Base-by-base conservation (phyloP, 192 early-diverging fungal species). In the Dissophora globulifera region DNA sequence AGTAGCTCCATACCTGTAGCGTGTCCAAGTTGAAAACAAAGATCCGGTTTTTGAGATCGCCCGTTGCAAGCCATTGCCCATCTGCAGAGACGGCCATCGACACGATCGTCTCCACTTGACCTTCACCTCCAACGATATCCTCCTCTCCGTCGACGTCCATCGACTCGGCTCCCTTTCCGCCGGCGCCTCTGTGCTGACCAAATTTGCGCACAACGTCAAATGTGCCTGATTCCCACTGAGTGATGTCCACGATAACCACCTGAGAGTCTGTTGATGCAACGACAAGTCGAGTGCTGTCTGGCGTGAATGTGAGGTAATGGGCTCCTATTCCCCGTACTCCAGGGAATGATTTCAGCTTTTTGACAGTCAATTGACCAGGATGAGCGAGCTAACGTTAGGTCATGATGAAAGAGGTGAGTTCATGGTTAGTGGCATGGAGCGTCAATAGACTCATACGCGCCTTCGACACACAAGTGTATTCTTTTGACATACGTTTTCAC, bases 31-130 rank as follows among this genome's bases (percentile, higher is more conserved):
- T 90, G 32, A 88, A 93, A 9, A 96, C 85, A 58, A 89, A 82
- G 33, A 96, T 89, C 27, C 87, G 75, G 59, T 90, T 92, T 7
- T 82, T 75, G 60, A 86, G 74, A 79, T 96, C 96, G 16, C 88
- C 91, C 19, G 90, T 90, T 12, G 90, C 93, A 25, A 99, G 70
- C 87, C 91, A 96, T 54, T 88, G 85, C 33, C 89, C 91, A 76
- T 95, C 93, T 4, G 68, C 72, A 71, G 91, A 94, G 11, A 96
- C 85, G 20, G 93, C 85, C 69, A 98, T 81, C 3, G 82, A 80
- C 11, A 69, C 72, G 17, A 98, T 88, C 6, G 90, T 87, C 50
- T 83, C 85, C 67, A 75, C 74, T 17, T 81, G 79, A 40, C 70
- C 79, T 30, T 64, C 69, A 22, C 68, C 81, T 8, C 81, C 81